Percentiles rank a stretch among this genome's conserved stretches.
Conservation (phyloP, 352 stramenopile species). For the Globisporangium perplexum region DNA sequence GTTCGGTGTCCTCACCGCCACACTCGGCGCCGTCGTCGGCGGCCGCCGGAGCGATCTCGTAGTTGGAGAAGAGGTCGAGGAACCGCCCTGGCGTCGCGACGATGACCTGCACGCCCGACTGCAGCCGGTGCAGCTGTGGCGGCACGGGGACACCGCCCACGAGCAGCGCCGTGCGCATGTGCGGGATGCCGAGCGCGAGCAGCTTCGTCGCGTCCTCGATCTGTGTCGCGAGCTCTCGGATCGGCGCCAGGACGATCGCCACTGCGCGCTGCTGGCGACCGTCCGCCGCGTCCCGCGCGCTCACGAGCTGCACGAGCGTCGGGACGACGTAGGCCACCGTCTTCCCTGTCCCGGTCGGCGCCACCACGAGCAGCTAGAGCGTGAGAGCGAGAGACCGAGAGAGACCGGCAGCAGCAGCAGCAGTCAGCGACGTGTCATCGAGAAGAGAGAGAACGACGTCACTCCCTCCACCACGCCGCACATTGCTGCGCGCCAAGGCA, state of each 20-base stretch:
- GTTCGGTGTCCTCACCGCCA: not conserved
- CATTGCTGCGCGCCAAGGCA: conserved; percentile 29
- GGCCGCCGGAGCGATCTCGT: not conserved
- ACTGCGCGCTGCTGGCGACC: conserved; percentile 9
- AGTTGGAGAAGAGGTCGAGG: conserved; percentile 35
- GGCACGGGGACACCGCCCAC: conserved; percentile 62
- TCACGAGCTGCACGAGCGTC: conserved; percentile 31
- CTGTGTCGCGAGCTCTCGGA: conserved; percentile 71
- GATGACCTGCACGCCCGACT: conserved; percentile 51
- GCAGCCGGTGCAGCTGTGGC: conserved; percentile 55
- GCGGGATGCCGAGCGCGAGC: conserved; percentile 42
- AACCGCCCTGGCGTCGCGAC: conserved; percentile 62
- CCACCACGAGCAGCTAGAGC: conserved; percentile 42
- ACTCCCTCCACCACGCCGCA: conserved; percentile 9
- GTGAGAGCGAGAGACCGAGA: not conserved
- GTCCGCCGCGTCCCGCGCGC: not conserved
- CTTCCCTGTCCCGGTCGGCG: conserved; percentile 69
- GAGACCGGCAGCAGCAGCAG: not conserved
- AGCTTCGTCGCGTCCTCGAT: conserved; percentile 57
- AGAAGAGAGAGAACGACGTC: not conserved
- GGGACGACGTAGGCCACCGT: conserved; percentile 64
- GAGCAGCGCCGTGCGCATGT: conserved; percentile 66
- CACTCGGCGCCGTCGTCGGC: not conserved
- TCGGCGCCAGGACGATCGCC: conserved; percentile 48
- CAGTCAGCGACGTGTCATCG: not conserved